A percentile compares a stretch with the other conserved stretches of the same genome.
Evolutionary conservation across 352 stramenopile species (phyloP).

Genomic region (Phytophthora ohioensis): DNA sequence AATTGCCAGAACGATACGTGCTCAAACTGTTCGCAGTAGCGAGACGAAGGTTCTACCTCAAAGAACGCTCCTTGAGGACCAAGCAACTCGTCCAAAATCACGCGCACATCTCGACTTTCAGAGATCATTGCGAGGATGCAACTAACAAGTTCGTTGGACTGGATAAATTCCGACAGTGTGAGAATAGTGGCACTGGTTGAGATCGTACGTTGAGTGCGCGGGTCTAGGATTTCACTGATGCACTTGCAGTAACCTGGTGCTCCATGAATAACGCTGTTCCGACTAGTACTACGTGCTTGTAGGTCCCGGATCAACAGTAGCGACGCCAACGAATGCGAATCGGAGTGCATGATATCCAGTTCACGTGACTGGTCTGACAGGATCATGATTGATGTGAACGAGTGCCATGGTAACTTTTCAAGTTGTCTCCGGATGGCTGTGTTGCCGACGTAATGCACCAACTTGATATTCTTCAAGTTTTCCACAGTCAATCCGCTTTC

Average conservation of each 20-base stretch:
- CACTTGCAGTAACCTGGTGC: constrained; percentile 61
- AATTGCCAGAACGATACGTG: constrained; percentile 85
- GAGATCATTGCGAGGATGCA: constrained; percentile 90
- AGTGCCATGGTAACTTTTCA: constrained; percentile 55
- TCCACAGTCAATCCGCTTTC: constrained; percentile 63
- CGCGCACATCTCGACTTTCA: constrained; percentile 84
- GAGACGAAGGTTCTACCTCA: constrained; percentile 65
- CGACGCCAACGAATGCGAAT: constrained; percentile 86
- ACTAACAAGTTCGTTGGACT: constrained; percentile 89
- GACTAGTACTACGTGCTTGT: constrained; percentile 39
- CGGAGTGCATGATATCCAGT: constrained; percentile 83
- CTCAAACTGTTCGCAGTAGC: constrained; percentile 65
- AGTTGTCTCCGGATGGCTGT: constrained; percentile 81
- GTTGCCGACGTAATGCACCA: constrained; percentile 82
- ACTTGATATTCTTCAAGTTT: constrained; percentile 47
- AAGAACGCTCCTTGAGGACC: constrained; percentile 75
- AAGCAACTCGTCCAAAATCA: constrained; percentile 83
- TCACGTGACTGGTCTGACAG: constrained; percentile 75
- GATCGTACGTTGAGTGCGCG: constrained; percentile 86
- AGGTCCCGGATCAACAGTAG: constrained; percentile 87
- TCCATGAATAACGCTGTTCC: constrained; percentile 11
- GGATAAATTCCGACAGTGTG: constrained; percentile 84
- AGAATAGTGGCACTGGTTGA: constrained; percentile 75
- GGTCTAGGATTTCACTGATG: constrained; percentile 90
- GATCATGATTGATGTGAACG: constrained; percentile 89